Evolutionary conservation across 192 early-diverging fungal genomes (phyloP), one percentile per base, ranked within the genome.

Genomic region (Mortierella antarctica): DNA sequence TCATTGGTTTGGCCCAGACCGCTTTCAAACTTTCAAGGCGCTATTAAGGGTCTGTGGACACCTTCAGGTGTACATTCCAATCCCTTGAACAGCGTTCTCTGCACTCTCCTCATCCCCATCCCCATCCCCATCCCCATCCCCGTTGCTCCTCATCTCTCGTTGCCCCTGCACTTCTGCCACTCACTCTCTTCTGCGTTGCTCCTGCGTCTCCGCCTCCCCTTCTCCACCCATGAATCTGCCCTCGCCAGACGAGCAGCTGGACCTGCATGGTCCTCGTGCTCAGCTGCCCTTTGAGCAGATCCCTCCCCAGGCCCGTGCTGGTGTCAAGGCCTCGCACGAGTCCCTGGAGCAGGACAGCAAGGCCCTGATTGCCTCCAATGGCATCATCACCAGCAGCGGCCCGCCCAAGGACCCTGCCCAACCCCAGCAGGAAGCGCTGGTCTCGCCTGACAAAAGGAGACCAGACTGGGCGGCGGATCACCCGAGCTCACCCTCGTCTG

Each of bases 211-310:
- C 42, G 9, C 40, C 56, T 31, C 41, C 15, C 7, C 23, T 21
- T 18, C 46, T 41, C 15, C 21, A n/a, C 55, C 58, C 58, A 81
- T 81, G 77, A 81, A 81, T 54, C 50, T 81, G 63, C 77, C 77
- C 9, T 81, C 77, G 12, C 71, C 71, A 40, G 71, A 81, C 49
- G 71, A 73, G 52, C 77, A 71, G 60, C 56, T 73, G 63, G 71
- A 71, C 64, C 47, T 81, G 51, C 77, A 71, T 54, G 70, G 71
- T 21, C 70, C 71, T 57, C 15, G 71, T 20, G 70, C 71, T 23
- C 65, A 71, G 70, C 52, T 73, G 57, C 71, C 77, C 18, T 63
- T 71, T 23, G 71, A 81, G 54, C 70, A 81, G 53, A 73, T 67
- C 59, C 58, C 66, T 23, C 71, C 70, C 21, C 70, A 81, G 52